Percentiles rank a stretch among this genome's conserved stretches.
These are phyloP conservation scores for Bocquillonia castaneifolia DNA, from an alignment of 441 rosid species.

Conservation along the genomic window DNA sequence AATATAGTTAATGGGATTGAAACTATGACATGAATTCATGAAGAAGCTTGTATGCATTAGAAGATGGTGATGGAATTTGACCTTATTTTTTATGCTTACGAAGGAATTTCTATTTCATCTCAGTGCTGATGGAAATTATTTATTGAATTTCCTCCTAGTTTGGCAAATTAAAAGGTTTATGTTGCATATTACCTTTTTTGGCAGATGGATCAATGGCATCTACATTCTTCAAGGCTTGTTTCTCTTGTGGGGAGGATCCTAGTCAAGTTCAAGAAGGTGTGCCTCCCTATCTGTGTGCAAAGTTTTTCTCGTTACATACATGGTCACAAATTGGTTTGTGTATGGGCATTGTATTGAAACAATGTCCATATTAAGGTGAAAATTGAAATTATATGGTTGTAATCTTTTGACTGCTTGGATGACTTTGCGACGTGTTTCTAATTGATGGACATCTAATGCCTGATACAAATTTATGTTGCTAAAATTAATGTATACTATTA, in stretches of 20 bases:
- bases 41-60: background rate
- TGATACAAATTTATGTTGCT: background rate
- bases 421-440: background rate
- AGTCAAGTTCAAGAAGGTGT: slow-evolving; percentile 74
- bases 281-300: slow-evolving; percentile 9
- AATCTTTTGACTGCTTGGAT: background rate
- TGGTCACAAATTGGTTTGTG: background rate
- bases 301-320: background rate
- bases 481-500: background rate
- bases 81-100: background rate
- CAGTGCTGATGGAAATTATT: background rate
- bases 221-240: slow-evolving; percentile 65
- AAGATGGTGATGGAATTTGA: background rate
- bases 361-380: background rate
- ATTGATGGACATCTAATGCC: background rate
- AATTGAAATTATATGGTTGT: background rate
- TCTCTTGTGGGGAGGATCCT: slow-evolving; percentile 82
- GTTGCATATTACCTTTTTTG: slow-evolving; percentile 12
- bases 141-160: slow-evolving; percentile 8
- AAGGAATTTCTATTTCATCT: background rate
- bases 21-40: background rate
- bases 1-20: background rate
- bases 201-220: slow-evolving; percentile 55
- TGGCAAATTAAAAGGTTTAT: slow-evolving; percentile 16
- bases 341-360: background rate